Base-by-base conservation (phyloP, 2,329 filamentous ascomycete species). In the Massarina eburnea region DNA sequence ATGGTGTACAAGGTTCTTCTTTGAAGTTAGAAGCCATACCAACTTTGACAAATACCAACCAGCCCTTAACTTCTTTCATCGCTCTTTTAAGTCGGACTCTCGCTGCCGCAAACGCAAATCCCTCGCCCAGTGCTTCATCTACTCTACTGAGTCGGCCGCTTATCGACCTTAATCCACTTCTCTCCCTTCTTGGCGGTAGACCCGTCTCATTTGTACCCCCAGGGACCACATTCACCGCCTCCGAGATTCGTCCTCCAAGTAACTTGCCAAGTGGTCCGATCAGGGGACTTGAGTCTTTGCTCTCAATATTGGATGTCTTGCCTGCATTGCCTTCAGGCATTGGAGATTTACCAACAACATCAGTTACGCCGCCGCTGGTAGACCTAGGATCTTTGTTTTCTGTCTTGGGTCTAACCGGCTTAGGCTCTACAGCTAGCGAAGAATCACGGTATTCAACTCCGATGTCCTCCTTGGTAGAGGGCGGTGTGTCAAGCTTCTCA, bases 181-280 rank as follows among this genome's bases (percentile, higher is more conserved):
- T 46, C n/a, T 41, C 39, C 2, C 18, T 32, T 10, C 38, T 46
- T 37, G 20, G n/a, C 27, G 29, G 29, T 10, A n/a, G 17, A 24
- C 27, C 14, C 29, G n/a, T 19, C 21, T 21, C 39, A 19, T 33
- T 12, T n/a, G 4, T n/a, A 5, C 17, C 4, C 1, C 20, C 38
- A 41, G 32, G 14, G 26, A 19, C 38, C 3, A 33, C 22, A 26
- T 2, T 20, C 18, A 21, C 19, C 7, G 14, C 3, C 34, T 21
- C 34, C 34, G 19, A 19, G 21, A 15, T 36, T 36, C 34, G 34
- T 36, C 34, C 34, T 36, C 4, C 34, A 36, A 36, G 19, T 19
- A 21, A 10, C 21, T 14, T 36, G 34, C 34, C 34, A 36, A n/a
- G 34, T 36, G 12, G 19, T 36, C 34, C 34, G 34, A 12, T 36